Evolutionary conservation across 495 filamentous ascomycete species (phyloP), one percentile per base, ranked within the genome.

Genomic region (Hypoxylon subgilvum): DNA sequence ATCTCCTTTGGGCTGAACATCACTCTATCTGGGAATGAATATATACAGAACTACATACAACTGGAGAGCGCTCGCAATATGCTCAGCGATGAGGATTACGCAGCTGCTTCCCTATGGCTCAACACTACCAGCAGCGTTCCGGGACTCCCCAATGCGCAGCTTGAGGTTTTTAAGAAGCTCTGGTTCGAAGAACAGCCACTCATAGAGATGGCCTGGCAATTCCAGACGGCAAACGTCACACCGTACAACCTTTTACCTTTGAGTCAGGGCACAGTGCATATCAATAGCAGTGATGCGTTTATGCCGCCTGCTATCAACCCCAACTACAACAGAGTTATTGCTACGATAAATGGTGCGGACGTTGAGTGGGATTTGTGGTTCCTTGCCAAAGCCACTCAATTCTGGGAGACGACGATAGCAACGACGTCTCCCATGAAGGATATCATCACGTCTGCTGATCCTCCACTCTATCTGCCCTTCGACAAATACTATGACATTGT

Each of bases 341-440:
- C 41, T 14, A 44, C 41, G n/a, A 28, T 44, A 4, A 44, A 44
- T 9, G 23, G 41, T 18, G 19, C 22, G 6, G 41, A 44, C 5
- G 41, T 44, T 18, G 41, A 44, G 41, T 44, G 23, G 41, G 41
- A 44, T 17, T 30, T 44, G 41, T 44, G 41, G 41, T 31, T 44
- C 16, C n/a, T 44, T 1, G 22, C 41, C n/a, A 44, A 44, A 10
- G 41, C 41, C 14, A 4, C 41, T 8, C 41, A 44, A 10, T 44
- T 44, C 41, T 30, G 23, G 22, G 2, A 28, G n/a, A 30, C 41
- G n/a, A 44, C 16, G 19, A 6, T 44, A 12, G 41, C 41, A n/a
- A 44, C 41, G 23, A 44, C 23, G 12, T 2, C 22, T 28, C 41
- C 41, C 0, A 44, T 44, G 41, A 27, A 14, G 17, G 23, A 44